These are phyloP conservation scores for Vitis amurensis DNA, from an alignment of 164 flowering plant species.

Conservation along the genomic window DNA sequence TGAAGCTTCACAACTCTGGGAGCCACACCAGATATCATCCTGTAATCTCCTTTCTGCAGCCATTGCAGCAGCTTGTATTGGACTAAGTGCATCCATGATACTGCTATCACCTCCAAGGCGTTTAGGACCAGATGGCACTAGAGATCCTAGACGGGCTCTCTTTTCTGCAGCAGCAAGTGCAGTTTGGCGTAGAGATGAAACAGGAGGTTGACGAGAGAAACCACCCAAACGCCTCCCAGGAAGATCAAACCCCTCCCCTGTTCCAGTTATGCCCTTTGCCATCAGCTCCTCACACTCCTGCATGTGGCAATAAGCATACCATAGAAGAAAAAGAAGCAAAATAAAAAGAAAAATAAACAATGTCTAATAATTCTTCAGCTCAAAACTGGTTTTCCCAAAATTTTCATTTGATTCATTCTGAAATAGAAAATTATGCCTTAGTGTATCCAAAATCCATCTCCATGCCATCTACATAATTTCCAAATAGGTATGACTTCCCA, in stretches of 20 bases:
- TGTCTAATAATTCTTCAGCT: too few relatives aligned
- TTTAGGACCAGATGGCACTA: slow-evolving; percentile 82
- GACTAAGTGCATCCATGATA: slow-evolving; percentile 86
- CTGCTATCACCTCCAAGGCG: slow-evolving; percentile 87
- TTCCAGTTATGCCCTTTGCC: slow-evolving; percentile 73
- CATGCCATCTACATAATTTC: too few relatives aligned
- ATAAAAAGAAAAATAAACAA: neutral
- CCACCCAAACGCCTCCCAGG: slow-evolving; percentile 91
- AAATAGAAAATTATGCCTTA: too few relatives aligned
- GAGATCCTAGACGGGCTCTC: slow-evolving; percentile 53
- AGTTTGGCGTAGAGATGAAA: slow-evolving; percentile 65
- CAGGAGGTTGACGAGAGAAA: slow-evolving; percentile 64
- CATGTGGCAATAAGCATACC: neutral
- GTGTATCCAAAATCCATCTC: too few relatives aligned
- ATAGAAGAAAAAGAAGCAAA: neutral
- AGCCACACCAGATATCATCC: slow-evolving; percentile 96
- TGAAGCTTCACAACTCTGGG: slow-evolving; percentile 38
- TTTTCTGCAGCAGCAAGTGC: slow-evolving; percentile 82
- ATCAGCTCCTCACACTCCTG: slow-evolving; percentile 95
- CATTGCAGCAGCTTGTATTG: slow-evolving; percentile 99
- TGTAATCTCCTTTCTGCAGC: slow-evolving; percentile 95
- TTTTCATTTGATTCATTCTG: too few relatives aligned
- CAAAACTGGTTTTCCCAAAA: too few relatives aligned
- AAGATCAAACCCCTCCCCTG: slow-evolving; percentile 85
- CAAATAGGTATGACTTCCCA: too few relatives aligned